These are phyloP conservation scores for Przewalskia tangutica DNA, from an alignment of 257 asterid species.

Conservation along the genomic window DNA sequence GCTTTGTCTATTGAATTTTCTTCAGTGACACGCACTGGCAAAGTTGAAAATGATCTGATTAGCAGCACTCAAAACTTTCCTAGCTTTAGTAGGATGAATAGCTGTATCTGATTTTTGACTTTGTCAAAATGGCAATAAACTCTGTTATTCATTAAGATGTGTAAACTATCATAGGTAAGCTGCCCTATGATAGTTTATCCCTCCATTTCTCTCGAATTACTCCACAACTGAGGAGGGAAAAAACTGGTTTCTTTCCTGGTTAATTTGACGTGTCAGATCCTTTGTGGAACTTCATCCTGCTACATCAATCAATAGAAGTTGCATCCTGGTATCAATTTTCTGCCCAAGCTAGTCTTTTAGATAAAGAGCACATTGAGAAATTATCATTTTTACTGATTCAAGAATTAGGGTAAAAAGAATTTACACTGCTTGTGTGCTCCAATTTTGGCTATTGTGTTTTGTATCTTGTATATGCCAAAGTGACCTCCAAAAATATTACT, in stretches of 20 bases:
- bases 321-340: background rate
- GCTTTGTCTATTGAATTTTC: background rate
- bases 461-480: background rate
- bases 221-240: background rate
- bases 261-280: background rate
- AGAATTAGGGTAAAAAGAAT: background rate
- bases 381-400: background rate
- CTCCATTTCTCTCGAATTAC: background rate
- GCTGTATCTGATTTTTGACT: background rate
- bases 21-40: background rate
- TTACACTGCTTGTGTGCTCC: background rate
- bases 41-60: background rate
- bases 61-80: background rate
- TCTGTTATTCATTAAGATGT: background rate
- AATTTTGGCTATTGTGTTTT: background rate
- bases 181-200: background rate
- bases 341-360: background rate
- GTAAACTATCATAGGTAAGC: background rate
- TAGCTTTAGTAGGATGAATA: background rate
- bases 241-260: background rate
- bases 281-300: background rate
- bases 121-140: background rate
- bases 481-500: background rate
- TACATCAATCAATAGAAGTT: background rate
- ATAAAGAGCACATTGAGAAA: background rate